Percentiles rank a stretch among this genome's conserved stretches.
Evolutionary conservation across 2,329 filamentous ascomycete species (phyloP).

Genomic region (Hymenoscyphus fraxineus): DNA sequence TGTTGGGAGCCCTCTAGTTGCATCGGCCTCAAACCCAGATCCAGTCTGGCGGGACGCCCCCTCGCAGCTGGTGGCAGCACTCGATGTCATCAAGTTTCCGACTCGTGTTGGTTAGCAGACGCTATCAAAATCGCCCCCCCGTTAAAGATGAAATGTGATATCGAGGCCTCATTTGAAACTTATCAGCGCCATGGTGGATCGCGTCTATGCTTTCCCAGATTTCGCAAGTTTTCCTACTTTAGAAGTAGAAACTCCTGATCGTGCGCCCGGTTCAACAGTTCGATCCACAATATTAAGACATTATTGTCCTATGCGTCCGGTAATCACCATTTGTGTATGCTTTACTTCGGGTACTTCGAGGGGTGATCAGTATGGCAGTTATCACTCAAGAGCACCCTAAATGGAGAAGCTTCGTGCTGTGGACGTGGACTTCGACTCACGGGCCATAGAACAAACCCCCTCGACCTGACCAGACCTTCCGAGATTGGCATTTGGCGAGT

Average conservation of each 20-base stretch:
- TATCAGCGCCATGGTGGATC: background rate
- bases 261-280: background rate
- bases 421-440: background rate
- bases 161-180: background rate
- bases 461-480: background rate
- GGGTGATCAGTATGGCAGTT: background rate
- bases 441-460: background rate
- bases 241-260: background rate
- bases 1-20: background rate
- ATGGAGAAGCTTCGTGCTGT: background rate
- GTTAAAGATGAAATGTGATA: background rate
- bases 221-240: constrained; percentile 4
- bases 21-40: constrained; percentile 22
- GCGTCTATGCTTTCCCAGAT: background rate
- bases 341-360: background rate
- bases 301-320: background rate
- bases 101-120: background rate
- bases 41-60: constrained; percentile 26
- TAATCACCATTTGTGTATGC: background rate
- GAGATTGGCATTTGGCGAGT: background rate
- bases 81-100: background rate
- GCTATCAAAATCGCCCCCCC: background rate
- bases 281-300: background rate
- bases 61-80: constrained; percentile 12
- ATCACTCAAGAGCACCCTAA: background rate